A percentile compares a stretch with the other conserved stretches of the same genome.
Evolutionary conservation across 148 eudicot species (phyloP).

Genomic region (Camellia lanceoleosa): DNA sequence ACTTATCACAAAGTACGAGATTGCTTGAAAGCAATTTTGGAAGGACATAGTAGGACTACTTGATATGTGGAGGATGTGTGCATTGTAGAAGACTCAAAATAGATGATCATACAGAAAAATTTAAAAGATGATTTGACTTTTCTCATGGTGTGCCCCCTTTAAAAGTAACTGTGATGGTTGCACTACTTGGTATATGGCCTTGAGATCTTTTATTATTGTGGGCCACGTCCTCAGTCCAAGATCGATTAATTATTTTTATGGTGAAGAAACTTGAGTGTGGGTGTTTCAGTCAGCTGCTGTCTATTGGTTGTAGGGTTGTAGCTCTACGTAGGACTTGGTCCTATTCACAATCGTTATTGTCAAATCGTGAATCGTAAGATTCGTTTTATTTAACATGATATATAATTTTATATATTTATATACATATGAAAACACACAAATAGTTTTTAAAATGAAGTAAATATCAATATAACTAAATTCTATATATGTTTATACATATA

Average conservation of each 20-base stretch:
- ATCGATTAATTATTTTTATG: background rate
- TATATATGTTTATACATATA: too few species aligned
- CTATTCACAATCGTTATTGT: background rate
- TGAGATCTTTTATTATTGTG: background rate
- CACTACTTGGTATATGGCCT: background rate
- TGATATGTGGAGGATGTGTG: background rate
- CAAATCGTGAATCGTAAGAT: too few species aligned
- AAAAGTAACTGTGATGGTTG: background rate
- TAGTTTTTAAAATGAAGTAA: too few species aligned
- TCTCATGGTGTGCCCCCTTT: background rate
- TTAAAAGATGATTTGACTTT: background rate
- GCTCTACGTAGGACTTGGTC: background rate
- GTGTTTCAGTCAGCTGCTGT: slow-evolving; percentile 2
- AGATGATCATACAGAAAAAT: background rate
- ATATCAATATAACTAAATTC: too few species aligned
- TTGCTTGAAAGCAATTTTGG: background rate
- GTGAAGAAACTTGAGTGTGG: background rate
- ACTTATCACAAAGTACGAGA: too few species aligned
- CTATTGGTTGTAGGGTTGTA: background rate
- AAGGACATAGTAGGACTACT: background rate
- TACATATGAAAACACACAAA: too few species aligned
- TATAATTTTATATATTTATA: too few species aligned
- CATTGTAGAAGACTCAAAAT: background rate
- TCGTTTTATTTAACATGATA: too few species aligned
- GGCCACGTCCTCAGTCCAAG: background rate